Base-by-base conservation (phyloP, 164 flowering plant genomes). In the Umbilicus rupestris region DNA sequence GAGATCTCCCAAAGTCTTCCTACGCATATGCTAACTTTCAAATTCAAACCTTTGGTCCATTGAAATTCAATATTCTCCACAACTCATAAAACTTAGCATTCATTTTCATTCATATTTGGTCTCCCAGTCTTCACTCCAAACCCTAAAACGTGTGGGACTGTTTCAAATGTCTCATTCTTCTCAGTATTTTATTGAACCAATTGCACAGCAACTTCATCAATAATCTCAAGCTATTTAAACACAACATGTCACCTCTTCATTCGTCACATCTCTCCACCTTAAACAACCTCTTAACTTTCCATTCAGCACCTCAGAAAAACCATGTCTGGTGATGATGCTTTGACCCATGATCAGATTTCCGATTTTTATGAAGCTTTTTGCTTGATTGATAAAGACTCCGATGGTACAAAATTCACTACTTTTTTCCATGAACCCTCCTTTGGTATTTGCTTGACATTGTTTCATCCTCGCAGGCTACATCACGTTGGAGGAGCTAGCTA, bases 321-420 rank as follows among this genome's bases (percentile, higher is more conserved):
- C 60, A 55, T 55, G 60, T 14, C 60, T 16, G 60, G 60, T 12
- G 75, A 73, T 49, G 49, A 73, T 49, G 49, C 72, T 49, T 41
- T 80, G 71, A 72, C 83, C 12, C 75, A 83, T 66, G 81, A 73
- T 10, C 83, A 83, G 62, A 58, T 81, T 42, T 60, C 76, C 0
- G 82, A 80, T 73, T 83, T 83, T 69, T 68, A 73, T 22, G 81
- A 83, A 68, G 85, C 85, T n/a, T 83, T 83, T 63, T 70, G 63
- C 17, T 28, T 81, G 45, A 79, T 83, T 10, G 87, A 83, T 64
- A 79, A 72, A 50, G 82, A 83, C 45, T 75, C 79, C 3, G 85
- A 83, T 71, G 85, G 85, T 83, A 26, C n/a, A 7, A 7, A n/a
- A 7, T 3, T 9, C 0, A 24, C 7, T 52, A 35, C 7, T 35